A percentile compares a stretch with the other conserved stretches of the same genome.
Evolutionary conservation across 192 early-diverging fungal genomes (phyloP).

Genomic region (Rhizophagus clarus): DNA sequence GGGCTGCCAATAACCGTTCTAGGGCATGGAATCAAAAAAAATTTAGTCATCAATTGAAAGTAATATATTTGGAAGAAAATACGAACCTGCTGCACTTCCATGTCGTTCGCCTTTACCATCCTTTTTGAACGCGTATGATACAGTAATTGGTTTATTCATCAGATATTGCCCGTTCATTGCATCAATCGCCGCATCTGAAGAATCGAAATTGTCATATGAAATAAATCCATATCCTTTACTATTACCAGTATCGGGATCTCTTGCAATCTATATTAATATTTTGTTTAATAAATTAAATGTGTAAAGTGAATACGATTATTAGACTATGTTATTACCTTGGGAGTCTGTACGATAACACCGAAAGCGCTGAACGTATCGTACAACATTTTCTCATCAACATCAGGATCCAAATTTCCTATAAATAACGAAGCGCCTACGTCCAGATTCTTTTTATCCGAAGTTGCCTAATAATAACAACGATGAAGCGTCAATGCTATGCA

Average conservation of each 20-base stretch:
- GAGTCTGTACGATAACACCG: conserved; percentile 85
- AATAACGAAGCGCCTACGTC: conserved; percentile 97
- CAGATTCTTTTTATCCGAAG: conserved; percentile 77
- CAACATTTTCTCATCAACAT: conserved; percentile 87
- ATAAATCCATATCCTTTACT: conserved; percentile 96
- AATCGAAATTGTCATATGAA: conserved; percentile 90
- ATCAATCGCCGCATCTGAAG: conserved; percentile 95
- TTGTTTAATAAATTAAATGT: background rate
- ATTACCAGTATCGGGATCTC: conserved; percentile 83
- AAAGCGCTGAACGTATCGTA: conserved; percentile 96
- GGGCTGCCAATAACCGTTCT: conserved; percentile 91
- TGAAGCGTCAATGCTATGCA: background rate
- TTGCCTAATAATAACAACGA: conserved; percentile 51
- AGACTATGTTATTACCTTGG: conserved; percentile 52
- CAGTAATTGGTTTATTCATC: conserved; percentile 89
- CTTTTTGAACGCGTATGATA: conserved; percentile 96
- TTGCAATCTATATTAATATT: conserved; percentile 56
- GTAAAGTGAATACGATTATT: background rate
- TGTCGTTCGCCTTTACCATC: conserved; percentile 98
- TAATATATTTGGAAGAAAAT: background rate
- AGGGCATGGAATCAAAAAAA: background rate
- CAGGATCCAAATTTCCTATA: conserved; percentile 93
- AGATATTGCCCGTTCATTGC: conserved; percentile 98
- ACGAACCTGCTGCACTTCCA: conserved; percentile 84
- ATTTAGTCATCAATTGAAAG: background rate